A percentile compares a stretch with the other conserved stretches of the same genome.
Evolutionary conservation across 75 land plant genomes (phyloP).

Genomic region (Selaginella tamariscina): DNA sequence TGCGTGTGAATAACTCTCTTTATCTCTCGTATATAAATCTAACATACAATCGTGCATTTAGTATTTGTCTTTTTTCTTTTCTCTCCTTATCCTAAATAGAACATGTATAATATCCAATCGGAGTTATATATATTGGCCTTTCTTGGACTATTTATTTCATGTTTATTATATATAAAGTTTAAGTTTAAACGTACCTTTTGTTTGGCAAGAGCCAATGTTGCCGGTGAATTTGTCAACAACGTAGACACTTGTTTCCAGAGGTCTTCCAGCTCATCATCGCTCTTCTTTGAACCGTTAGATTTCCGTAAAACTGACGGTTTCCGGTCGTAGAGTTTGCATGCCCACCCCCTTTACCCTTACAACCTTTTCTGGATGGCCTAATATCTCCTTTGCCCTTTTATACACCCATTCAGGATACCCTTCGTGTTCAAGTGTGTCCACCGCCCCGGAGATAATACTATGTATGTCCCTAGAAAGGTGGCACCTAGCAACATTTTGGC

Average conservation of each 20-base stretch:
- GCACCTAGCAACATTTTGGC: conserved; percentile 15
- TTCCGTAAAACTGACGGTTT: conserved; percentile 1
- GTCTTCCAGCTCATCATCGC: conserved; percentile 11
- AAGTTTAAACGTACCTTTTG: conserved; percentile 18
- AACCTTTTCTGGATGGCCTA: neutral
- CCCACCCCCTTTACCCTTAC: neutral
- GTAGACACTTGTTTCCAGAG: conserved; percentile 16
- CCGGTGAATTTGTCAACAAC: conserved; percentile 16
- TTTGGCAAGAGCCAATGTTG: conserved; percentile 20
- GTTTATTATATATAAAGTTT: neutral
- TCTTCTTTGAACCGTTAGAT: conserved; percentile 2
- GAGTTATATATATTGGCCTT: too few relatives aligned
- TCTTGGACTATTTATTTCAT: neutral
- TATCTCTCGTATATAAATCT: too few relatives aligned
- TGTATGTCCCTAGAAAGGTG: conserved; percentile 19
- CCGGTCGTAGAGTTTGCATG: neutral
- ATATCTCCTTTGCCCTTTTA: conserved; percentile 20
- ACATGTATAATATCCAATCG: too few relatives aligned
- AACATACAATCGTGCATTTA: too few relatives aligned
- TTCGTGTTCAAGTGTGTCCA: conserved; percentile 13
- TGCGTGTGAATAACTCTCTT: neutral
- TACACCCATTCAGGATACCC: conserved; percentile 25
- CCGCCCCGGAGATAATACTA: conserved; percentile 17
- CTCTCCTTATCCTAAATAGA: too few relatives aligned
- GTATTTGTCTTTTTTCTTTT: too few relatives aligned